A percentile compares a stretch with the other conserved stretches of the same genome.
Conservation (phyloP, 805 yeast species). For the Candida ponderosae region DNA sequence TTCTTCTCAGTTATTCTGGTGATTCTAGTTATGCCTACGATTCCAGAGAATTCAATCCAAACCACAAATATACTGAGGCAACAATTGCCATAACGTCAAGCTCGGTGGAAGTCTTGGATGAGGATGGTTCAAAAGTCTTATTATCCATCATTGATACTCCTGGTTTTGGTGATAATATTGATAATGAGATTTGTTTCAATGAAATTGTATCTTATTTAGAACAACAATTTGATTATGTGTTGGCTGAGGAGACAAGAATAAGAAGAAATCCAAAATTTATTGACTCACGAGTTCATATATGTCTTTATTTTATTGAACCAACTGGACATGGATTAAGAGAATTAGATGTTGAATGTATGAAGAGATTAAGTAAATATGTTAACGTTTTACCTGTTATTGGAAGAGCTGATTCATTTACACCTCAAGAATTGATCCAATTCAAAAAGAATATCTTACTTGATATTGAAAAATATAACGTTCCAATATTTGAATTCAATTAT, state of each 20-base stretch:
- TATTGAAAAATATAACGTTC: conserved; percentile 61
- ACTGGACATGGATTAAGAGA: conserved; percentile 76
- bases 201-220: conserved; percentile 63
- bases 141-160: conserved; percentile 67
- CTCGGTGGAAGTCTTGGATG: conserved; percentile 52
- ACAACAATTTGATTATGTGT: conserved; percentile 69
- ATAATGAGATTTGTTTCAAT: conserved; percentile 57
- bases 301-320: conserved; percentile 66
- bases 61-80: conserved; percentile 54
- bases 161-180: conserved; percentile 67
- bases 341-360: conserved; percentile 66
- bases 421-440: conserved; percentile 47
- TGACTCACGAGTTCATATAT: conserved; percentile 70
- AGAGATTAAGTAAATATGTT: conserved; percentile 59
- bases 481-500: conserved; percentile 62
- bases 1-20: conserved; percentile 13
- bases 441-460: conserved; percentile 55
- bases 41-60: conserved; percentile 55
- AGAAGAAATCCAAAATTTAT: conserved; percentile 77
- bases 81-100: conserved; percentile 71
- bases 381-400: conserved; percentile 67
- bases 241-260: conserved; percentile 83
- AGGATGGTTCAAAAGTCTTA: conserved; percentile 46
- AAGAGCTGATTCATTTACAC: conserved; percentile 66
- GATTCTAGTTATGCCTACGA: conserved; percentile 38